Evolutionary conservation across 768 basidiomycete species (phyloP), one percentile per base, ranked within the genome.

Genomic region (Lactarius psammicola): DNA sequence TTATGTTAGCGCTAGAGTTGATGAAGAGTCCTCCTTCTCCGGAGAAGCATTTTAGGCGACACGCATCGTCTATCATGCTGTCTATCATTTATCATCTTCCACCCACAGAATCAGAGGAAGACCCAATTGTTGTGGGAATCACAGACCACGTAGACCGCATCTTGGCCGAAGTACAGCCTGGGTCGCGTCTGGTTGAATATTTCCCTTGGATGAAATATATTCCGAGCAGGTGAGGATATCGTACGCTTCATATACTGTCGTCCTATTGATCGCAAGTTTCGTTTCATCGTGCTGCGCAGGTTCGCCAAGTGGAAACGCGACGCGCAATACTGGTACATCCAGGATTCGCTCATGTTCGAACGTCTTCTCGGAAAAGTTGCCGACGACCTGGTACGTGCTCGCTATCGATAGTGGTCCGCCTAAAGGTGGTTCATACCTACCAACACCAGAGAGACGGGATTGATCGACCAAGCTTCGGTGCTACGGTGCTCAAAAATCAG

Each of bases 31-130:
- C 49, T 30, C 31, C 28, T 7, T 28, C 53, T 28, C 26, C n/a
- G 53, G 53, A 55, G 28, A 55, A 55, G 11, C 53, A 55, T 31
- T 55, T 55, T 28, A 18, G 5, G 17, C 53, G 53, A 46, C 44
- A 64, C 55, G 64, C 69, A 56, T 34, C 65, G 2, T 66, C 68
- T 4, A 71, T 70, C 13, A 75, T 75, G 34, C 74, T 76, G 68
- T 63, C 64, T n/a, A 58, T 63, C 60, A 51, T 49, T 30, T 66
- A 56, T 40, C 51, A 54, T 55, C 40, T 38, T 42, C 60, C 42
- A 46, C 42, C 60, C n/a, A 53, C 59, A 6, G 31, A 63, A 56
- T 65, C 67, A 18, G 72, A 72, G 1, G 18, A 40, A 20, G 34
- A 42, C 31, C n/a, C 59, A 17, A 11, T n/a, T 26, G 26, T 61